phyloP scores from a whole-genome alignment of 352 stramenopile genomes.

The Aphanomyces euteiches region DNA sequence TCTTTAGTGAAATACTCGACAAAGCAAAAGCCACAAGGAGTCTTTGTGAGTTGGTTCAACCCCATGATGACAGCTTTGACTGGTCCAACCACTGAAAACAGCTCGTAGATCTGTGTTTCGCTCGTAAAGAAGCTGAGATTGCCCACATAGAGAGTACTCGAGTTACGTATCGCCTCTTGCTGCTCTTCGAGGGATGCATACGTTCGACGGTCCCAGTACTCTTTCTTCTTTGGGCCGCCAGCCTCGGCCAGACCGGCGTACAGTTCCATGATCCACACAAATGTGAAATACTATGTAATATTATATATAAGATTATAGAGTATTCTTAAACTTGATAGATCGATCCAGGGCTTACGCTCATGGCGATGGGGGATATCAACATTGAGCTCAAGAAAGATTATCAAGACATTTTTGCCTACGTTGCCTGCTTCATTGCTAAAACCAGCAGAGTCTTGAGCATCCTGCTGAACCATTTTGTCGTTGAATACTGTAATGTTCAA shows the following conservation, averaged over 20 bases:
- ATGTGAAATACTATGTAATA: background rate
- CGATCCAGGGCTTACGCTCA: too few relatives aligned
- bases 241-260: slow-evolving; percentile 25
- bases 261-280: slow-evolving; percentile 24
- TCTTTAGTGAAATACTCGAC: slow-evolving; percentile 88
- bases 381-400: too few relatives aligned
- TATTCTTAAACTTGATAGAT: background rate
- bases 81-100: slow-evolving; percentile 91
- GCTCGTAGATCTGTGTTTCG: slow-evolving; percentile 91
- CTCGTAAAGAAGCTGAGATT: slow-evolving; percentile 97
- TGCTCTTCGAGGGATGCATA: slow-evolving; percentile 90
- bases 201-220: slow-evolving; percentile 95
- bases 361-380: too few relatives aligned
- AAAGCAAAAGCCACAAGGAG: slow-evolving; percentile 97
- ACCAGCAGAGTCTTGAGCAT: too few relatives aligned
- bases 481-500: too few relatives aligned
- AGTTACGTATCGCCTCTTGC: slow-evolving; percentile 88
- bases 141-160: slow-evolving; percentile 94
- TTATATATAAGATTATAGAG: background rate
- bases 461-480: too few relatives aligned
- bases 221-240: slow-evolving; percentile 42
- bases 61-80: slow-evolving; percentile 95
- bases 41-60: slow-evolving; percentile 94
- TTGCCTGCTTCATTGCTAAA: too few relatives aligned
- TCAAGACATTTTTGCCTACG: too few relatives aligned